These are phyloP conservation scores for Dactylorhiza incarnata DNA, from an alignment of 106 monocot genomes.

Conservation along the genomic window DNA sequence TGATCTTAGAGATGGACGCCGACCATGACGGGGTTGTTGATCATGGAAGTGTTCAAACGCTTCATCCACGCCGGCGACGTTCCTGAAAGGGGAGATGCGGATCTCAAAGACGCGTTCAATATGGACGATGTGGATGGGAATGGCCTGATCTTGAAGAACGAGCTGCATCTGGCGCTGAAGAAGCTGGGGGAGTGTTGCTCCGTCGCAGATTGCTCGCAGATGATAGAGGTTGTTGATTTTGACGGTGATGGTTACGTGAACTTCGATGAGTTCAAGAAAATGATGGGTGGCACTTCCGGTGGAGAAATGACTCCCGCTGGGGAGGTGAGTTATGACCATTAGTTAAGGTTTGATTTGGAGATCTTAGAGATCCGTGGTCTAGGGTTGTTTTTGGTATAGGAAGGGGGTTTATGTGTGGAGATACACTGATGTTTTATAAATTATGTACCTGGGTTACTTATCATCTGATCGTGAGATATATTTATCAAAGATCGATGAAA, in stretches of 20 bases:
- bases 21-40: slow-evolving; percentile 54
- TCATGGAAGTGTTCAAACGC: slow-evolving; percentile 32
- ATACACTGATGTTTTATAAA: background rate
- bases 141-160: slow-evolving; percentile 45
- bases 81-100: background rate
- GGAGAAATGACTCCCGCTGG: background rate
- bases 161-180: slow-evolving; percentile 57
- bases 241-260: slow-evolving; percentile 58
- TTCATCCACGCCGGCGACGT: slow-evolving; percentile 11
- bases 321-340: background rate
- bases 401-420: background rate
- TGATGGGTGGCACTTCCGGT: slow-evolving; percentile 33
- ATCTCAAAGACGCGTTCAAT: slow-evolving; percentile 57
- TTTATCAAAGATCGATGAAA: too few species aligned
- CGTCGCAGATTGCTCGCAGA: slow-evolving; percentile 34
- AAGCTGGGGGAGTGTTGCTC: slow-evolving; percentile 53
- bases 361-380: background rate
- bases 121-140: slow-evolving; percentile 55
- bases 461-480: too few species aligned
- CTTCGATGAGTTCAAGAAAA: slow-evolving; percentile 68
- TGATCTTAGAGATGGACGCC: slow-evolving; percentile 54
- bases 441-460: too few species aligned
- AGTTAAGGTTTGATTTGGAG: background rate
- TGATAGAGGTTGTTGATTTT: slow-evolving; percentile 37
- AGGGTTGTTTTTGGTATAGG: background rate